Base-by-base conservation (phyloP, 805 yeast genomes). In the Saturnispora gosingensis region DNA sequence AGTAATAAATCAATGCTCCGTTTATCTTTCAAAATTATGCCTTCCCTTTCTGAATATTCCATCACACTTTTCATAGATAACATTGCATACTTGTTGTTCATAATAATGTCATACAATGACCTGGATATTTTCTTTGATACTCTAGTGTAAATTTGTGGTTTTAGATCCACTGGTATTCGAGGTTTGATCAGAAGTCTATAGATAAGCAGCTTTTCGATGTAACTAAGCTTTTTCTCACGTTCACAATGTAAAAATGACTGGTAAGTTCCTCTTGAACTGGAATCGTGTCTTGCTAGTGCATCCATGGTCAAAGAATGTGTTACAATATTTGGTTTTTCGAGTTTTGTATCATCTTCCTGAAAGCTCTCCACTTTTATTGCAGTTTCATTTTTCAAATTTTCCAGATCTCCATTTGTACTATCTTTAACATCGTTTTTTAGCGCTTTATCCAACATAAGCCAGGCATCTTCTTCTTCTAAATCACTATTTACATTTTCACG, bases 91-190 rank as follows among this genome's bases (percentile, higher is more conserved):
- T 50, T 30, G 30, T 58, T 55, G 9, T 43, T 35, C 3, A 49
- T 25, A 1, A 66, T 51, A 13, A 56, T 39, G 18, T 66, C 66
- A 61, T 87, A 86, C 18, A 85, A 63, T 43, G 69, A 67, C 49
- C 87, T 71, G 13, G 90, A 83, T 5, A 85, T 81, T 3, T 67
- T 67, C 66, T 77, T 78, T 65, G 86, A 86, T 50, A 85, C 72
- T 15, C 63, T 64, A 3, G 88, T 83, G 61, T 82, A 87, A 24
- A 55, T 43, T 1, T 52, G 50, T 10, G 61, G 25, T 2, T 48
- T 45, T 20, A 47, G 11, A 11, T 34, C 43, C 15, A 8, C 77
- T 46, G 80, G 68, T 46, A 86, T 61, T 18, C 68, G 71, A 18
- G 73, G 69, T 40, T 88, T 67, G 10, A 86, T 81, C 32, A 79